These are phyloP conservation scores for Debaryomyces robertsiae DNA, from an alignment of 1,139 yeast genomes.

Conservation along the genomic window DNA sequence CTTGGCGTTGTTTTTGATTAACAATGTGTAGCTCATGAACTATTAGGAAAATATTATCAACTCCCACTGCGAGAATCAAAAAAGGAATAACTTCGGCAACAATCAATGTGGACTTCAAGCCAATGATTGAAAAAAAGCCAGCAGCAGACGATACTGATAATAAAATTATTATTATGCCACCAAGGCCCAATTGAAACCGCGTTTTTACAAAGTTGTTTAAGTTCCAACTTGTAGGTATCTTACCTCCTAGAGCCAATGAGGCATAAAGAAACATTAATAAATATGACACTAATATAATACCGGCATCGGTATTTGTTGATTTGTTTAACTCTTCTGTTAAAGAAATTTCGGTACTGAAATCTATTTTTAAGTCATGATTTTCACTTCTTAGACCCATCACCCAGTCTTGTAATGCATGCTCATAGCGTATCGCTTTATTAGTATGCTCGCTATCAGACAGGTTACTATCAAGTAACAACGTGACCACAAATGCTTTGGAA, in stretches of 20 bases:
- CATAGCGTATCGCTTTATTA: constrained; percentile 61
- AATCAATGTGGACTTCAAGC: constrained; percentile 82
- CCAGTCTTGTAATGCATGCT: constrained; percentile 57
- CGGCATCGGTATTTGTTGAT: constrained; percentile 77
- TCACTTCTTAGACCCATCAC: constrained; percentile 51
- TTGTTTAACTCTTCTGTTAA: constrained; percentile 80
- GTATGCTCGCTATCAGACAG: constrained; percentile 39
- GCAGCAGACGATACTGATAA: constrained; percentile 80
- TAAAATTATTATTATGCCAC: constrained; percentile 79
- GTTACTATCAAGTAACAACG: constrained; percentile 57
- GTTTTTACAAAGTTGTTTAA: constrained; percentile 51
- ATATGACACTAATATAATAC: constrained; percentile 73
- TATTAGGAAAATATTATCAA: constrained; percentile 86
- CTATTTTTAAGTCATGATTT: constrained; percentile 57
- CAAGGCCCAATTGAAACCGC: constrained; percentile 73
- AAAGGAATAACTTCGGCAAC: constrained; percentile 98
- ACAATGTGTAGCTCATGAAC: constrained; percentile 74
- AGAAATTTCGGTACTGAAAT: constrained; percentile 82
- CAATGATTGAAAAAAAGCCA: constrained; percentile 74
- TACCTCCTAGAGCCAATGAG: constrained; percentile 77
- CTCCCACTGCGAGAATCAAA: constrained; percentile 88
- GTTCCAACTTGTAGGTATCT: constrained; percentile 31
- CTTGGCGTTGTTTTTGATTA: constrained; percentile 39
- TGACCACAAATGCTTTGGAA: constrained; percentile 73
- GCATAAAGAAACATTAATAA: constrained; percentile 89